phyloP scores from a whole-genome alignment of 768 basidiomycete genomes.

The Ephemerocybe angulata region DNA sequence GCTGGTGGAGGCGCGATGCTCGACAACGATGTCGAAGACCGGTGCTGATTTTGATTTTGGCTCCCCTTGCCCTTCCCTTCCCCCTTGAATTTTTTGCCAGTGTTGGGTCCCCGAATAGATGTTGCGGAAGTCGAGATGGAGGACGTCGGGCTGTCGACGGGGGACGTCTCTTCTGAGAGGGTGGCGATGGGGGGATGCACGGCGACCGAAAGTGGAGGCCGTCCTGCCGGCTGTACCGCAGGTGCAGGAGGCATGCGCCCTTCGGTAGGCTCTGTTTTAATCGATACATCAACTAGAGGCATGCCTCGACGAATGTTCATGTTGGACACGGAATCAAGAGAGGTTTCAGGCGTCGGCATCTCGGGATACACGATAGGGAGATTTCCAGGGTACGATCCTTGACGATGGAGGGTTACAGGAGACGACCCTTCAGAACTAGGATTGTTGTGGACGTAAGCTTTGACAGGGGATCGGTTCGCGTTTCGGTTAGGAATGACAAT shows the following conservation, averaged over 20 bases:
- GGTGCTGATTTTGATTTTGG: not conserved
- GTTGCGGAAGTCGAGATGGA: not conserved
- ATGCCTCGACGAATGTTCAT: not conserved
- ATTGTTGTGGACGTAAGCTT: no score
- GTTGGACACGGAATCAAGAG: not conserved
- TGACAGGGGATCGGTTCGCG: not conserved
- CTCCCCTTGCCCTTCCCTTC: not conserved
- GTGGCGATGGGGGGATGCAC: not conserved
- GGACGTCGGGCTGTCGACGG: not conserved
- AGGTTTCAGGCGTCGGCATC: not conserved
- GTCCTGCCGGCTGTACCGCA: not conserved
- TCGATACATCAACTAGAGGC: not conserved
- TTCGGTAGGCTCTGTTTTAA: not conserved
- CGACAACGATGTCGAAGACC: not conserved
- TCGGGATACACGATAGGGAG: slow-evolving; percentile 12
- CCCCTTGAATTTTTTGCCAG: not conserved
- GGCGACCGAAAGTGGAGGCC: not conserved
- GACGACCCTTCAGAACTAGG: no score
- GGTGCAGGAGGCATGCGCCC: not conserved
- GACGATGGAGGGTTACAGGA: slow-evolving; percentile 13
- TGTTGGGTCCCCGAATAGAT: not conserved
- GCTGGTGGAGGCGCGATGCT: not conserved
- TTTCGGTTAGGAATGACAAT: not conserved
- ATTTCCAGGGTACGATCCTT: slow-evolving; percentile 26
- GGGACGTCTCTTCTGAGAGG: not conserved